Percentiles rank a stretch among this genome's conserved stretches.
Evolutionary conservation across 108 stramenopile genomes (phyloP).

Genomic region (Ochromonas danica): DNA sequence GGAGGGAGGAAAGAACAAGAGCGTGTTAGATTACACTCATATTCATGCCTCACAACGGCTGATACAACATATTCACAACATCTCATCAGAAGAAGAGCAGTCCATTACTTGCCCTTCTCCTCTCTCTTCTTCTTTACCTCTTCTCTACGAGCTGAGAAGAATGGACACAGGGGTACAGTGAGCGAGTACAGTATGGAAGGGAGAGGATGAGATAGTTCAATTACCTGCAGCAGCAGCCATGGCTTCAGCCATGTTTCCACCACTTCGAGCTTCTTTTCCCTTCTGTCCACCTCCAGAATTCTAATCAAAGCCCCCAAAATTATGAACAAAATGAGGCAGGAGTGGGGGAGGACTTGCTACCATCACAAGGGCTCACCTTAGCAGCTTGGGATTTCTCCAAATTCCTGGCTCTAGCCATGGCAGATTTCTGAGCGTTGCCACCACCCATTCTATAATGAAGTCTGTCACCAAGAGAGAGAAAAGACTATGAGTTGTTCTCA

Average conservation of each 20-base stretch:
- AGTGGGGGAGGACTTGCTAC: neutral
- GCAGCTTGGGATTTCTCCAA: neutral
- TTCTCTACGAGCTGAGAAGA: neutral
- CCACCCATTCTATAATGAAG: neutral
- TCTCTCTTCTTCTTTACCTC: slow-evolving; percentile 24
- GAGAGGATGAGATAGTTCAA: neutral
- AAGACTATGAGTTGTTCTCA: too few relatives aligned
- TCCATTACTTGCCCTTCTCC: slow-evolving; percentile 8
- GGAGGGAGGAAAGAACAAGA: too few relatives aligned
- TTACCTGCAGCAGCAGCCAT: slow-evolving; percentile 22
- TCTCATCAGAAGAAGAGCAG: too few relatives aligned
- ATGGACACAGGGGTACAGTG: neutral
- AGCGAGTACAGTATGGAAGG: neutral
- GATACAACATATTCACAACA: too few relatives aligned
- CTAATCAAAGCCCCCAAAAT: neutral
- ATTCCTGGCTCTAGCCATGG: neutral
- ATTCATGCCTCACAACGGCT: too few relatives aligned
- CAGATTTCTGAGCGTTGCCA: slow-evolving; percentile 5
- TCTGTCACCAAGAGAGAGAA: neutral
- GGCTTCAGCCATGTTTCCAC: slow-evolving; percentile 10
- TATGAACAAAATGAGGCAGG: neutral
- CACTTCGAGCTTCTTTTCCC: slow-evolving; percentile 18
- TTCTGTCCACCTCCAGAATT: slow-evolving; percentile 6
- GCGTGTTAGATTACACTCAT: too few relatives aligned
- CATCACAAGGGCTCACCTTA: neutral